A percentile compares a stretch with the other conserved stretches of the same genome.
These are phyloP conservation scores for Solanum hybrid DNA, from an alignment of 305 asterid genomes.

Conservation along the genomic window DNA sequence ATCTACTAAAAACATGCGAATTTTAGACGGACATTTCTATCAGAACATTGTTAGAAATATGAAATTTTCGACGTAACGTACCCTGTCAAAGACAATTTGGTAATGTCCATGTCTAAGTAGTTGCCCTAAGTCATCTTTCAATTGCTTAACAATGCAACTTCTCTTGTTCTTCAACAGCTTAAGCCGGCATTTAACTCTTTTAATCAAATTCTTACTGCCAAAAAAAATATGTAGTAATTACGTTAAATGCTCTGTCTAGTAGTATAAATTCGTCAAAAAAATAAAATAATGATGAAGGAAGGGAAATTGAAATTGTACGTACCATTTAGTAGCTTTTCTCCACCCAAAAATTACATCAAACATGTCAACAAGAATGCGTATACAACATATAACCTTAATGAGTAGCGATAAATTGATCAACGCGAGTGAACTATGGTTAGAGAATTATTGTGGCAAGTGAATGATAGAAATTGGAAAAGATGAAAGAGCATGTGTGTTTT, in stretches of 20 bases:
- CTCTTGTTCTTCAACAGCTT: constrained; percentile 59
- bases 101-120: constrained; percentile 55
- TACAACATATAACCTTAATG: not conserved
- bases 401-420: not conserved
- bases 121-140: constrained; percentile 45
- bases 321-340: constrained; percentile 94
- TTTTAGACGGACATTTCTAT: not conserved
- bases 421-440: not conserved
- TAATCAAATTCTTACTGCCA: constrained; percentile 55
- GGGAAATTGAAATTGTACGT: not conserved
- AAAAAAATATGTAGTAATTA: not conserved
- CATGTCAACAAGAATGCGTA: constrained; percentile 13
- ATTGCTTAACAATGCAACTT: constrained; percentile 42
- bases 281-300: not conserved
- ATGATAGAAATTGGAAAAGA: not conserved
- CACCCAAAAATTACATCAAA: constrained; percentile 67
- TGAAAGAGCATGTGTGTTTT: not conserved
- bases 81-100: constrained; percentile 54
- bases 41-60: not conserved
- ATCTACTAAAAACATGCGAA: not conserved
- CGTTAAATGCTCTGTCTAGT: not conserved
- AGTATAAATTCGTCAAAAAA: not conserved
- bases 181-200: constrained; percentile 52
- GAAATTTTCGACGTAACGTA: constrained; percentile 27
- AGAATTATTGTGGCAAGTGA: not conserved